Evolutionary conservation across 495 filamentous ascomycete genomes (phyloP).

Genomic region (Xylaria curta): DNA sequence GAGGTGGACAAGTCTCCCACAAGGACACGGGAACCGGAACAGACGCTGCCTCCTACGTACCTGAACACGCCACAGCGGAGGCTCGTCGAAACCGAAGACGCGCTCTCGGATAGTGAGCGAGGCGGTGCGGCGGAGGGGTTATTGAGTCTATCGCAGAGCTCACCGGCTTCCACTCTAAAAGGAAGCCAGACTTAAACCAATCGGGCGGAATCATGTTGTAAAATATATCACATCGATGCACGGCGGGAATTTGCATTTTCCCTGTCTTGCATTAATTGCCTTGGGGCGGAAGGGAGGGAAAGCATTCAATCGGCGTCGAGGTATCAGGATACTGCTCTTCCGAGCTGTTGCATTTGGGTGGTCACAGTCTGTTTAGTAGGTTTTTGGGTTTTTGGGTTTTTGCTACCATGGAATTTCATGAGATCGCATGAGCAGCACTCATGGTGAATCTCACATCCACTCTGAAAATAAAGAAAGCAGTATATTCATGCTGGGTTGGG

Average conservation of each 20-base stretch:
- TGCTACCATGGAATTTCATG: background rate
- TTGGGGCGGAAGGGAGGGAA: background rate
- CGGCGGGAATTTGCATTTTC: background rate
- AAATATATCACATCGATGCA: conserved; percentile 16
- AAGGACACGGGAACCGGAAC: conserved; percentile 11
- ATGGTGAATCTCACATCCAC: background rate
- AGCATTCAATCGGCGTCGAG: conserved; percentile 22
- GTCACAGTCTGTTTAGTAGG: background rate
- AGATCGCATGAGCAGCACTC: background rate
- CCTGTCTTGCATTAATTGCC: background rate
- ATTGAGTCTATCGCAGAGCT: conserved; percentile 38
- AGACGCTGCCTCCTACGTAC: background rate
- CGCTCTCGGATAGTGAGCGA: conserved; percentile 25
- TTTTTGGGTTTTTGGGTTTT: background rate
- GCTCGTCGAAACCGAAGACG: conserved; percentile 15
- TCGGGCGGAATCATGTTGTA: background rate
- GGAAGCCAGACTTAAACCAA: background rate
- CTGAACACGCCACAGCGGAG: conserved; percentile 5
- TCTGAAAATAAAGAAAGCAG: background rate
- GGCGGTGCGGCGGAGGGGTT: conserved; percentile 43
- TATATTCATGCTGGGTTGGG: background rate
- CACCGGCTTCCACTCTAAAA: conserved; percentile 22
- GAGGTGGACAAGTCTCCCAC: background rate
- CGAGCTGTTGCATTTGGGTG: conserved; percentile 11
- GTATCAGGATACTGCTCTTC: conserved; percentile 10